Evolutionary conservation across 2,329 filamentous ascomycete species (phyloP), one percentile per base, ranked within the genome.

Genomic region (Sporothrix sp.): DNA sequence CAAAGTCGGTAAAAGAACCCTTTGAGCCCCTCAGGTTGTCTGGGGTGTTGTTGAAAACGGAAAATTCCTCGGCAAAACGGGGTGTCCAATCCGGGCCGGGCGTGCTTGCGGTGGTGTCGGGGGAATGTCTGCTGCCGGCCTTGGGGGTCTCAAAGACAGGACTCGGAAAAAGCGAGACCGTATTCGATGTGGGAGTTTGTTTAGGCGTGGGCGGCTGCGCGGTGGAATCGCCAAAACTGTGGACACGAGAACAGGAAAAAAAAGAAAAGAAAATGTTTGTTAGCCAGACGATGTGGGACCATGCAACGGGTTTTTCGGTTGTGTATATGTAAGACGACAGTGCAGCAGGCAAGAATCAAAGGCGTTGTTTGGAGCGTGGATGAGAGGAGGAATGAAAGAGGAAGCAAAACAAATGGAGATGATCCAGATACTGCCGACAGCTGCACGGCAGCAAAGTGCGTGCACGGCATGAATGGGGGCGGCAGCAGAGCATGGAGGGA

Each of bases 31-130:
- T 69, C 50, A 81, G 67, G 60, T 79, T 78, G 43, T 76, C 78
- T 14, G 79, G 79, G 8, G 78, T 81, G n/a, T 73, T 68, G 65
- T 80, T 79, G 68, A 82, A 82, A 60, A 82, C 77, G 55, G 78
- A 80, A 60, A 79, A 82, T 57, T 82, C 78, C 61, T 82, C 77
- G 56, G 78, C 77, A 67, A 81, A 82, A 52, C 71, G 72, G 62
- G 79, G 78, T 39, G 78, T 82, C 73, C 75, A 78, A 57, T 71
- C 71, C 30, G 39, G 25, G 7, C 52, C 51, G 11, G 56, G 52
- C 5, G 56, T 55, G 20, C 50, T 44, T 7, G 50, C 28, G 8
- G 49, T 21, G 10, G 54, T 48, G 39, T 36, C 11, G 57, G 69
- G 68, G 48, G 71, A 63, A 54, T 76, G 71, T 64, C 74, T 66